A percentile compares a stretch with the other conserved stretches of the same genome.
These are phyloP conservation scores for Juglanconis sp. DNA, from an alignment of 2,329 filamentous ascomycete genomes.

Conservation along the genomic window DNA sequence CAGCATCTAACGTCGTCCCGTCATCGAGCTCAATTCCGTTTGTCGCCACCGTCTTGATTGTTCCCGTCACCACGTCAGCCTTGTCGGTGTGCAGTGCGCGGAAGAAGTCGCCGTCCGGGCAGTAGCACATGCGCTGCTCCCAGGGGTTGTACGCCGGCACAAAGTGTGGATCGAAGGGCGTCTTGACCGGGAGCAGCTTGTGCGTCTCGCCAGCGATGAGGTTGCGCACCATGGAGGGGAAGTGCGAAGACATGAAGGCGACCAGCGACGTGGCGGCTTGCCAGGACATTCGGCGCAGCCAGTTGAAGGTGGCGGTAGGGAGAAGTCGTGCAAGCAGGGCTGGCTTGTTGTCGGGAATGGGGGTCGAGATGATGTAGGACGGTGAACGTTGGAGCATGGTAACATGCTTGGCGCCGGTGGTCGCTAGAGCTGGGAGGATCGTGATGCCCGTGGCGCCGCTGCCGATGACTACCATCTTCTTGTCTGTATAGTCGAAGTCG, in stretches of 20 bases:
- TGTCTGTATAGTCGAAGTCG: slow-evolving; percentile 61
- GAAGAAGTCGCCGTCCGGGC: slow-evolving; percentile 44
- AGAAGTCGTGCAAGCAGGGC: slow-evolving; percentile 26
- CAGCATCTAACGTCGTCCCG: slow-evolving; percentile 46
- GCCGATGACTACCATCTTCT: slow-evolving; percentile 66
- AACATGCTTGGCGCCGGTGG: slow-evolving; percentile 51
- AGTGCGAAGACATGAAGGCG: slow-evolving; percentile 46
- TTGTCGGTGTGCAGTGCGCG: slow-evolving; percentile 36
- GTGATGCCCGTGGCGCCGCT: slow-evolving; percentile 68
- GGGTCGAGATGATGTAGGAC: slow-evolving; percentile 53
- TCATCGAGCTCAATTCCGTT: slow-evolving; percentile 41
- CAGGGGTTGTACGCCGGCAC: slow-evolving; percentile 56
- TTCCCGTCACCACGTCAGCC: slow-evolving; percentile 40
- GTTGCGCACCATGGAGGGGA: slow-evolving; percentile 37
- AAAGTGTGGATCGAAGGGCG: slow-evolving; percentile 54
- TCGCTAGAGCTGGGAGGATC: slow-evolving; percentile 58
- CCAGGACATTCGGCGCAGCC: slow-evolving; percentile 46
- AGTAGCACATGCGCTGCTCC: slow-evolving; percentile 67
- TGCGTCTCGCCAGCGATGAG: slow-evolving; percentile 34
- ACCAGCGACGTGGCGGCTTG: slow-evolving; percentile 39
- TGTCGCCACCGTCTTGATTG: slow-evolving; percentile 42
- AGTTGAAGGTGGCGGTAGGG: slow-evolving; percentile 39
- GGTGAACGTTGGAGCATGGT: slow-evolving; percentile 71
- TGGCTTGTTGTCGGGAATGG: slow-evolving; percentile 32
- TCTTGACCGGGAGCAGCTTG: slow-evolving; percentile 20